phyloP scores from a whole-genome alignment of 2,329 filamentous ascomycete species.

The Exserohilum rostratum region DNA sequence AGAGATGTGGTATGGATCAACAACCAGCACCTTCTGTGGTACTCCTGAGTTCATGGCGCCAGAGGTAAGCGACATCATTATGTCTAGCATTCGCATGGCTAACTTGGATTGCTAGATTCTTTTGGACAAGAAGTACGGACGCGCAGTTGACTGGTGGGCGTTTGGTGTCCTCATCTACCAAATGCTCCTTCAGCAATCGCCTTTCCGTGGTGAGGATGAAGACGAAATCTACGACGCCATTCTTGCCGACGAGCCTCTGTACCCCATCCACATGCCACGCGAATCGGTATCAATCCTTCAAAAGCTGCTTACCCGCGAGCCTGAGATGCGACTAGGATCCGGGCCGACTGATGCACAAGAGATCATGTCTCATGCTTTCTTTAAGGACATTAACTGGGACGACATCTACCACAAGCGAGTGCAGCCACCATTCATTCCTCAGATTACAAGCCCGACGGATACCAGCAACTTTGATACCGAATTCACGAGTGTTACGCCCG shows the following conservation, averaged over 20 bases:
- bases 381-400: constrained; percentile 97
- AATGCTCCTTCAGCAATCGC: constrained; percentile 98
- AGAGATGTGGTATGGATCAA: constrained; percentile 99
- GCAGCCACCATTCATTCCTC: constrained; percentile 84
- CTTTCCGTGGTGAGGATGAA: constrained; percentile 97
- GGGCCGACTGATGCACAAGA: constrained; percentile 97
- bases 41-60: constrained; percentile 99
- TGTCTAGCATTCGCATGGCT: not conserved
- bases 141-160: constrained; percentile 99
- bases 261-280: constrained; percentile 97
- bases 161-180: constrained; percentile 99
- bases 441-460: constrained; percentile 89
- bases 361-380: constrained; percentile 98
- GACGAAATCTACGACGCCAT: constrained; percentile 99
- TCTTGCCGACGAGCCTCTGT: constrained; percentile 93
- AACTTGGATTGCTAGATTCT: constrained; percentile 68
- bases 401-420: constrained; percentile 97
- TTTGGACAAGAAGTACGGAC: constrained; percentile 96
- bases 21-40: constrained; percentile 96
- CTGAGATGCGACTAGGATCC: constrained; percentile 88
- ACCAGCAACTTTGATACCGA: constrained; percentile 99
- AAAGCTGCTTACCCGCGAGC: constrained; percentile 94
- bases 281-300: constrained; percentile 98
- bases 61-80: constrained; percentile 67
- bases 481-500: constrained; percentile 97